A percentile compares a stretch with the other conserved stretches of the same genome.
Evolutionary conservation across 2,329 filamentous ascomycete species (phyloP).

Genomic region (Pseudogymnoascus sp.): DNA sequence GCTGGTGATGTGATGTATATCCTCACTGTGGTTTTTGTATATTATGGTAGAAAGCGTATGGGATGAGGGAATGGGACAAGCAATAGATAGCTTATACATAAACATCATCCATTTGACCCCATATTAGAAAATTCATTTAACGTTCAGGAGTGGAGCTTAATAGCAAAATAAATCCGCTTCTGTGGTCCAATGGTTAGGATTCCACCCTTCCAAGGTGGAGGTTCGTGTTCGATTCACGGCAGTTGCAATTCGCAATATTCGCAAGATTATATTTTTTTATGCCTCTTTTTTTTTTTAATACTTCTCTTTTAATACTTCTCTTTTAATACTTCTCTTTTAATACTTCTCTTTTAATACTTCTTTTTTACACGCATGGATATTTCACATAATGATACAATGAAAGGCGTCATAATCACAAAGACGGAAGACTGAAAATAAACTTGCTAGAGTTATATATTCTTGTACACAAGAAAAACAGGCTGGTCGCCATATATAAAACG

Average conservation of each 20-base stretch:
- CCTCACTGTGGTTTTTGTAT: constrained; percentile 9
- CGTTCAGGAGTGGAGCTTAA: neutral
- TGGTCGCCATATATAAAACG: neutral
- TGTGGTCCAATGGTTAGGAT: constrained; percentile 14
- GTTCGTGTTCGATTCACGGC: constrained; percentile 10
- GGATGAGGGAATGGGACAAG: constrained; percentile 1
- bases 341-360: neutral
- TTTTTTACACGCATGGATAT: no score
- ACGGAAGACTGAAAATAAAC: neutral
- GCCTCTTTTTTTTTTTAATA: neutral
- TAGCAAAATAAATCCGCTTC: neutral
- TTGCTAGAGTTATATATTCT: neutral
- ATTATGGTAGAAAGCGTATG: neutral
- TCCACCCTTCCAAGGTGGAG: constrained; percentile 13
- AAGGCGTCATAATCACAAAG: neutral
- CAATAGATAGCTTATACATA: constrained; percentile 3
- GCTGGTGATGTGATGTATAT: neutral
- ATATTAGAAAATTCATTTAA: neutral
- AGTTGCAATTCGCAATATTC: neutral
- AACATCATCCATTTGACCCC: neutral
- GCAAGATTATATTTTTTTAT: neutral
- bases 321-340: neutral
- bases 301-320: neutral
- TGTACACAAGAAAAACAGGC: constrained; percentile 4
- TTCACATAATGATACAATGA: neutral